Base-by-base conservation (phyloP, 2,329 filamentous ascomycete genomes). In the Penicillium capsulatum region DNA sequence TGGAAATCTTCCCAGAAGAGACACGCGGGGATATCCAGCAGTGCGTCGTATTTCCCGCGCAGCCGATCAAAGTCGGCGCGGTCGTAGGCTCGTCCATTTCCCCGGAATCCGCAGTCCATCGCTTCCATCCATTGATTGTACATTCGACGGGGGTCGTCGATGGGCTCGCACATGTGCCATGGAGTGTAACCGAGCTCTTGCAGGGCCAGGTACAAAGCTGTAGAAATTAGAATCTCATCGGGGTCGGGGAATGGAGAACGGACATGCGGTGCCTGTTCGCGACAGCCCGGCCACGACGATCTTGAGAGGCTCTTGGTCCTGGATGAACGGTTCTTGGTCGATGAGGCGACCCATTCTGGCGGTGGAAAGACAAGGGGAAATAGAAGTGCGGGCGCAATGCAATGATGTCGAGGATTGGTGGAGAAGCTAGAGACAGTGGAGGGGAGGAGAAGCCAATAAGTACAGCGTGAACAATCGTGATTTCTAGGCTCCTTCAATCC, bases 121-220 rank as follows among this genome's bases (percentile, higher is more conserved):
- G 38, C 38, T 9, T 40, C 38, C 4, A 27, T 40, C 38, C 38
- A 40, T 40, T 40, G 38, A 14, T 35, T 40, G 14, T 35, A 40
- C 38, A 40, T 40, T 17, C 27, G 26, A 7, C 33, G 34, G 5
- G 38, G 38, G 14, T 35, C 31, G 13, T 40, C 38, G 19, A 40
- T 31, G 10, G 38, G 38, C 27, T 40, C 38, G 15, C 38, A 40
- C 38, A 40, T 40, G 15, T 40, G 38, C 38, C 38, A 40, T 17
- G 38, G 38, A n/a, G 38, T 40, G 16, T 40, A 40, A 26, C 38
- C 38, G 17, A 40, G 32, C 17, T 40, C 34, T 35, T 42, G 24
- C n/a, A 40, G 31, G n/a, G 38, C 38, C 7, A 35, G 26, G 14
- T 40, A 40, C 15, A 40, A 17, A 14, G 38, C 38, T 40, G 10